These are phyloP conservation scores for Colletotrichum sp. DNA, from an alignment of 2,329 filamentous ascomycete species.

Conservation along the genomic window DNA sequence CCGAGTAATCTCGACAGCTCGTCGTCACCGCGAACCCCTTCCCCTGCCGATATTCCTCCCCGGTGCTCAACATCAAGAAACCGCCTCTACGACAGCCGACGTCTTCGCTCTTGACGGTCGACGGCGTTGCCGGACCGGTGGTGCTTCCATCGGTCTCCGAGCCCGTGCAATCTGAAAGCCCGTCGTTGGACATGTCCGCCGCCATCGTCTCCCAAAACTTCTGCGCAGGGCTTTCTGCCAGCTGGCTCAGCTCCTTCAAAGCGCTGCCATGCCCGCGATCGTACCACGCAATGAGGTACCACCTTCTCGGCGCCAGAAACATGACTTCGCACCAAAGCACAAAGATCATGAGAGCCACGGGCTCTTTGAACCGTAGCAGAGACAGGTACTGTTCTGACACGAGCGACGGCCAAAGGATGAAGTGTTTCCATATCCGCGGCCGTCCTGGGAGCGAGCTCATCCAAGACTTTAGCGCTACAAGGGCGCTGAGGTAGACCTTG, in stretches of 20 bases:
- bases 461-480: slow-evolving; percentile 14
- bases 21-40: not conserved
- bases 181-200: not conserved
- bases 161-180: not conserved
- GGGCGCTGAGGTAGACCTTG: not conserved
- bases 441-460: slow-evolving; percentile 8
- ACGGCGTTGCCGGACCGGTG: not conserved
- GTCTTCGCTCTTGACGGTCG: not conserved
- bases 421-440: slow-evolving; percentile 21
- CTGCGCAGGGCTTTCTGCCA: not conserved
- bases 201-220: slow-evolving; percentile 13
- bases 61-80: not conserved
- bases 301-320: slow-evolving; percentile 7
- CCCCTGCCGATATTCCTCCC: not conserved
- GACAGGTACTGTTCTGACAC: slow-evolving; percentile 16
- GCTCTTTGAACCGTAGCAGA: slow-evolving; percentile 3
- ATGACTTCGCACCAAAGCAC: slow-evolving; percentile 19
- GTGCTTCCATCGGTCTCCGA: slow-evolving; percentile 4
- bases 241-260: not conserved
- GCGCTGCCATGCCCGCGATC: not conserved
- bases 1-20: not conserved
- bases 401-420: slow-evolving; percentile 20
- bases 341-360: slow-evolving; percentile 19
- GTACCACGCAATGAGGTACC: slow-evolving; percentile 21
- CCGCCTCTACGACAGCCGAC: not conserved